Base-by-base conservation (phyloP, 2,329 filamentous ascomycete species). In the Gaeumannomyces sp. region DNA sequence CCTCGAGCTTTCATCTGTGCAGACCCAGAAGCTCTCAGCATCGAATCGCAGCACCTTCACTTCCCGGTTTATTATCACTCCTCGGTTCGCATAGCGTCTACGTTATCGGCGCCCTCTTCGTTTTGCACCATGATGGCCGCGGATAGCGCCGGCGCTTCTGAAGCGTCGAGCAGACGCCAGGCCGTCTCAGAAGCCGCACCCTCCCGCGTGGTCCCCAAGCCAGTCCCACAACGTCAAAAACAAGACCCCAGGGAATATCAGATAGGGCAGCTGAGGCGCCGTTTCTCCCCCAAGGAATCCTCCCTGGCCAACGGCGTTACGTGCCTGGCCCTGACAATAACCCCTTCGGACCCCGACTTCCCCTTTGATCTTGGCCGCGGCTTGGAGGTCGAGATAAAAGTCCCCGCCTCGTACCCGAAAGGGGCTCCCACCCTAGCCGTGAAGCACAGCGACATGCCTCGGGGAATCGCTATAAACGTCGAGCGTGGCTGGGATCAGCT, bases 281-380 rank as follows among this genome's bases (percentile, higher is more conserved):
- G 91, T 45, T 94, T 86, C 74, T 79, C 77, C 1, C 79, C 83
- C 8, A 77, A 75, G 61, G 79, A 83, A 66, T 75, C 76, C 14
- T 76, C 71, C 19, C 71, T 78, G 3, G 72, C 74, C 8, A 75
- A 82, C 66, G 81, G 83, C 61, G 80, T 80, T 3, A 85, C 84
- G 0, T 81, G 83, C 22, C 75, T 93, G 56, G 76, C 79, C 13
- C 91, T 94, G 74, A 85, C 80, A 63, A 77, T 95, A 67, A 77
- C 77, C 16, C 91, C 91, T 6, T 92, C 91, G 7, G 91, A 95
- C 72, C 91, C 91, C 0, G 91, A 95, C 72, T 94, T 95, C 71
- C 89, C 91, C 0, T 94, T 91, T 74, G 89, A 93, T 67, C 79
- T 94, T 72, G 82, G 86, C 31, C 79, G 83, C 56, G 38, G 38